Base-by-base conservation (phyloP, 169 alveolate genomes). In the Eimeria maxima region DNA sequence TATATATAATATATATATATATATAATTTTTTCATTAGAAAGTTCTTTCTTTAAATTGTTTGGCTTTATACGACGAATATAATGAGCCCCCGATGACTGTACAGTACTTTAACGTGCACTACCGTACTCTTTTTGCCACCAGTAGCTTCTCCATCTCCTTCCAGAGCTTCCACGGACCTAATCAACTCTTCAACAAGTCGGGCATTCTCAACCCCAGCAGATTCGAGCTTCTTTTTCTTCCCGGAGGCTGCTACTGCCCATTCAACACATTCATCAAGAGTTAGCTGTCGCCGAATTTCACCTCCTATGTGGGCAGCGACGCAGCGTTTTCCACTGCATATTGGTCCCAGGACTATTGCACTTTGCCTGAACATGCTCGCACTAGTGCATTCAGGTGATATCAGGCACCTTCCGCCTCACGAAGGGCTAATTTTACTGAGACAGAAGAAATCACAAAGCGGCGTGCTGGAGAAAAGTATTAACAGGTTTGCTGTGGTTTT, bases 271-370 rank as follows among this genome's bases (percentile, higher is more conserved):
- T 60, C 94, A 45, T 83, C 97, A 45, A 96, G 57, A 4, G 97
- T 87, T 50, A 95, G 83, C 87, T 63, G 74, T 83, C 93, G 80
- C 87, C 97, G 74, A 33, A 50, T 50, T 33, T 80, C 74, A 29
- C 50, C 73, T 4, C 80, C 96, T 16, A 95, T 93, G 83, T 57
- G 76, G 45, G 69, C 67, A 16, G 97, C 97, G 45, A 95, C 87
- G 10, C 95, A 24, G 50, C 94, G 90, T 88, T 95, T 95, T 18
- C 97, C 97, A 1, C 76, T 57, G 60, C 81, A 44, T 33, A 95
- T 63, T 24, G 97, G 97, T 63, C 97, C 97, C 38, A 97, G 24
- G 22, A 97, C 57, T 57, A 97, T 29, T 27, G 95, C 96, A 71
- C 95, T 95, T n/a, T 94, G 95, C 33, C 97, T 95, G 73, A 71